Evolutionary conservation across 2,329 filamentous ascomycete species (phyloP).

Genomic region (Diaporthe ilicicola): DNA sequence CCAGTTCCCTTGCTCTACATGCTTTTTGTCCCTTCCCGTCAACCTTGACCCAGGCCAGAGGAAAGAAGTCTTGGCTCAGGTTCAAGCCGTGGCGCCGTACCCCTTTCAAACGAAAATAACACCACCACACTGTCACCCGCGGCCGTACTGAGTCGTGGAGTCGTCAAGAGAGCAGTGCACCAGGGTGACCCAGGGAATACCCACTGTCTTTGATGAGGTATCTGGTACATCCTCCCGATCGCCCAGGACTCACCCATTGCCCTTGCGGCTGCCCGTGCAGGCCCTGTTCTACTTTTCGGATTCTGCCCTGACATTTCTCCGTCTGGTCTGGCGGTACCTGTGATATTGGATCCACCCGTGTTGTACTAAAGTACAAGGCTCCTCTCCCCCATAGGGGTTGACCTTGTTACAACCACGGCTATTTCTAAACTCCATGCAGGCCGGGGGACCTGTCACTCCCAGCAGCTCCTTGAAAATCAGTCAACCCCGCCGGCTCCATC

Average conservation of each 20-base stretch:
- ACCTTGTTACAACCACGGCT: constrained; percentile 51
- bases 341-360: constrained; percentile 59
- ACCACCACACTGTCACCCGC: constrained; percentile 41
- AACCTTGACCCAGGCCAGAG: constrained; percentile 32
- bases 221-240: constrained; percentile 44
- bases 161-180: constrained; percentile 44
- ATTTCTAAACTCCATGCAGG: constrained; percentile 52
- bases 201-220: constrained; percentile 51
- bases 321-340: constrained; percentile 51
- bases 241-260: constrained; percentile 37
- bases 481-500: constrained; percentile 50
- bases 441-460: constrained; percentile 49
- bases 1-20: constrained; percentile 48
- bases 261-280: constrained; percentile 47
- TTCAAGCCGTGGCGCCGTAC: constrained; percentile 28
- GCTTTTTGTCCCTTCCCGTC: constrained; percentile 44
- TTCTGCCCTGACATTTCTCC: constrained; percentile 58
- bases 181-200: constrained; percentile 46
- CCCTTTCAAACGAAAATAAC: constrained; percentile 33
- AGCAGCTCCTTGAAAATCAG: constrained; percentile 48
- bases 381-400: constrained; percentile 42
- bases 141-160: constrained; percentile 47
- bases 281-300: constrained; percentile 52
- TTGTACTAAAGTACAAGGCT: constrained; percentile 52
- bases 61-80: constrained; percentile 46